phyloP scores from a whole-genome alignment of 441 rosid species.

The Erysimum pusillum region DNA sequence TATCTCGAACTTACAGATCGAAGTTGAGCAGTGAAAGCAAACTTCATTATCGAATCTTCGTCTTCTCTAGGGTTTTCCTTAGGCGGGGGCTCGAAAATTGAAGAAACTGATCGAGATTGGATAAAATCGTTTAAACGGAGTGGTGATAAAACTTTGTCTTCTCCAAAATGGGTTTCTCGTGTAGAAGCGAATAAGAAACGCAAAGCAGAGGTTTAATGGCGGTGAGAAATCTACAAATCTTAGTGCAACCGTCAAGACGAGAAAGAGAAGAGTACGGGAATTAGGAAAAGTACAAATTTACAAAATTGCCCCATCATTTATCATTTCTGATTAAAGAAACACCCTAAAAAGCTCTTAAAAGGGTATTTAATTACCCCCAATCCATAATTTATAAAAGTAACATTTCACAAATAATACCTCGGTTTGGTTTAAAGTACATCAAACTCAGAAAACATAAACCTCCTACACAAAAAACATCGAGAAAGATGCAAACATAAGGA shows the following conservation, averaged over 20 bases:
- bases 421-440: not conserved
- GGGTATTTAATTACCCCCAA: too few relatives aligned
- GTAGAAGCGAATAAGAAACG: not conserved
- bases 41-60: slow-evolving; percentile 49
- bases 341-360: not conserved
- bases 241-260: slow-evolving; percentile 12
- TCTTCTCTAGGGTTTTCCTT: not conserved
- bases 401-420: not conserved
- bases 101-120: not conserved
- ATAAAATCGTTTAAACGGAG: not conserved
- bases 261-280: not conserved
- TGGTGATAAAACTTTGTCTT: not conserved
- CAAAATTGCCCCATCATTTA: slow-evolving; percentile 21
- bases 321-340: not conserved
- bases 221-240: slow-evolving; percentile 10
- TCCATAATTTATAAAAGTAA: too few relatives aligned
- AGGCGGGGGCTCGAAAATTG: not conserved
- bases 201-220: slow-evolving; percentile 36
- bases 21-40: slow-evolving; percentile 37
- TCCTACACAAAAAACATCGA: slow-evolving; percentile 1
- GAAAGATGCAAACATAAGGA: slow-evolving; percentile 4
- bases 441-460: not conserved
- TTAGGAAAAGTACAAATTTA: not conserved
- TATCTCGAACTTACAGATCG: slow-evolving; percentile 53
- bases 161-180: not conserved